Evolutionary conservation across 169 alveolate species (phyloP).

Genomic region (Plasmodium vinckei): DNA sequence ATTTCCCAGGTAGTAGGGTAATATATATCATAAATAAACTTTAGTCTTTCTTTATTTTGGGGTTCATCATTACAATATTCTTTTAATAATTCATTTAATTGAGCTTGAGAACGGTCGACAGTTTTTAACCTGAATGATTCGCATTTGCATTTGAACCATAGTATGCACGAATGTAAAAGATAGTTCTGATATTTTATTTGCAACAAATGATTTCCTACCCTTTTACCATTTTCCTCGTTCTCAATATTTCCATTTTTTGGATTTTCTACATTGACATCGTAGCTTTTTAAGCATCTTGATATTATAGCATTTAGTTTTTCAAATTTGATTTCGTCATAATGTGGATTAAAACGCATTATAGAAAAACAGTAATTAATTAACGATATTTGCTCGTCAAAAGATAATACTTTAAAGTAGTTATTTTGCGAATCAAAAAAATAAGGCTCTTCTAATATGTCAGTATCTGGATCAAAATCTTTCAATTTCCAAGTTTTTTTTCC

Average conservation of each 20-base stretch:
- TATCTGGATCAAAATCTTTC: conserved; percentile 80
- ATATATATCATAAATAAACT: conserved; percentile 79
- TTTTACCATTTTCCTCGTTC: neutral
- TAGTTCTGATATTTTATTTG: conserved; percentile 75
- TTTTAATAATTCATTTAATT: conserved; percentile 80
- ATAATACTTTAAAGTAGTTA: conserved; percentile 57
- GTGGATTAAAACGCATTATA: conserved; percentile 76
- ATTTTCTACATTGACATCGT: conserved; percentile 20
- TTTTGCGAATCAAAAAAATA: conserved; percentile 76
- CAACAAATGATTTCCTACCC: conserved; percentile 15
- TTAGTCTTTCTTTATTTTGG: conserved; percentile 69
- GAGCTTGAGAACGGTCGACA: conserved; percentile 83
- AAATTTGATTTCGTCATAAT: conserved; percentile 81
- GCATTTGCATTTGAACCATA: conserved; percentile 83
- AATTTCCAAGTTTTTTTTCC: conserved; percentile 74
- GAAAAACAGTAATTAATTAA: conserved; percentile 79
- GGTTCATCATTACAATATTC: conserved; percentile 73
- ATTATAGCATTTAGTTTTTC: conserved; percentile 82
- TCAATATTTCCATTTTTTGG: too few relatives aligned
- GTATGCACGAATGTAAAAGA: conserved; percentile 79
- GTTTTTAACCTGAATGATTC: conserved; percentile 82
- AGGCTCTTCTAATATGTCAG: conserved; percentile 86
- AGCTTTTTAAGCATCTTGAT: conserved; percentile 77
- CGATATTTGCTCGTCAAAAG: conserved; percentile 78
- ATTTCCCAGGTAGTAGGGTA: conserved; percentile 84